These are phyloP conservation scores for Aciculoconidium aculeatum DNA, from an alignment of 805 yeast species.

Conservation along the genomic window DNA sequence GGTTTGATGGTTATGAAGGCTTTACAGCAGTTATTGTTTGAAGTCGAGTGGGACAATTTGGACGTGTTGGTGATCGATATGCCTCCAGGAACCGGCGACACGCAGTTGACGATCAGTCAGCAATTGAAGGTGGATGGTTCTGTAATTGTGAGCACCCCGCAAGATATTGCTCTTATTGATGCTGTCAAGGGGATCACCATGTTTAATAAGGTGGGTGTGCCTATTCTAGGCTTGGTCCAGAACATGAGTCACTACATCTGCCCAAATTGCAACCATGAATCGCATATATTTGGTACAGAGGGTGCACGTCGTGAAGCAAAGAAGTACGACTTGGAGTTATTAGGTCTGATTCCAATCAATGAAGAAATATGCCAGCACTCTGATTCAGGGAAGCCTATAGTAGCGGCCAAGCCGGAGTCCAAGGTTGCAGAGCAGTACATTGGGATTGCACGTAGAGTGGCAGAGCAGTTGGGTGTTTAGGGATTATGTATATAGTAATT, in stretches of 20 bases:
- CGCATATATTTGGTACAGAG: conserved; percentile 68
- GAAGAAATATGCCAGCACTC: conserved; percentile 54
- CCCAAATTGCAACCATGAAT: conserved; percentile 68
- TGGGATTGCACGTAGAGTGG: conserved; percentile 40
- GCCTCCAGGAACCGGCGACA: conserved; percentile 94
- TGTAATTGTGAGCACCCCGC: conserved; percentile 79
- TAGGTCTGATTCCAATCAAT: conserved; percentile 66
- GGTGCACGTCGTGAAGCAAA: conserved; percentile 51
- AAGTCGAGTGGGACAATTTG: conserved; percentile 66
- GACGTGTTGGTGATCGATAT: conserved; percentile 72
- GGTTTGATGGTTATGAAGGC: conserved; percentile 88
- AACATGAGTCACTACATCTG: conserved; percentile 78
- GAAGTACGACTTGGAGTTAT: conserved; percentile 40
- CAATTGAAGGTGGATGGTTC: conserved; percentile 74
- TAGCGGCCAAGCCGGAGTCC: conserved; percentile 36
- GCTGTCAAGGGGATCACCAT: conserved; percentile 75
- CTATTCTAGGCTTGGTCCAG: conserved; percentile 71
- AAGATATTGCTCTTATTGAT: conserved; percentile 76
- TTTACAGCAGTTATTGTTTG: conserved; percentile 73
- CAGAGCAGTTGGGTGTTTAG: conserved; percentile 10
- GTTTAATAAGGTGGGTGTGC: conserved; percentile 68
- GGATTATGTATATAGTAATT: not conserved
- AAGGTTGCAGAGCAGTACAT: conserved; percentile 38
- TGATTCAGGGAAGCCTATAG: conserved; percentile 63
- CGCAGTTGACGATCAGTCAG: conserved; percentile 78